These are phyloP conservation scores for Linum lewisii DNA, from an alignment of 345 rosid species.

Conservation along the genomic window DNA sequence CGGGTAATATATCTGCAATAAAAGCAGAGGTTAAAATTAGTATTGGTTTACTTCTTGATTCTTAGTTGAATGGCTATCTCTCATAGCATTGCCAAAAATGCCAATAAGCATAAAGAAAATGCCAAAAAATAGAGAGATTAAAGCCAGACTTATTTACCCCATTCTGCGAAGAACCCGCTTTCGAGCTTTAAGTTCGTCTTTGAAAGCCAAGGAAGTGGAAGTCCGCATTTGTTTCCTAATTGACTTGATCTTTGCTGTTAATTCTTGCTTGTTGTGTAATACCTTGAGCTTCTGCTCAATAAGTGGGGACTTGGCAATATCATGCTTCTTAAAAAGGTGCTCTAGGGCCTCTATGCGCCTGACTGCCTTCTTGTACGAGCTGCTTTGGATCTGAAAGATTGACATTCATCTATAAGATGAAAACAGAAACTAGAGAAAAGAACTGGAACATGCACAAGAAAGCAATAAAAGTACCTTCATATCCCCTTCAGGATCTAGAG, in stretches of 20 bases:
- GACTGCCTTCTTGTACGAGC: slow-evolving; percentile 65
- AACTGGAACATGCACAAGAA: background rate
- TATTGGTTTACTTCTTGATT: too few species aligned
- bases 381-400: slow-evolving; percentile 53
- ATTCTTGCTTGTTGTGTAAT: slow-evolving; percentile 64
- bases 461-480: slow-evolving; percentile 47
- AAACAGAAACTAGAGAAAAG: slow-evolving; percentile 3
- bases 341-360: slow-evolving; percentile 84
- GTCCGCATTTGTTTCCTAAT: slow-evolving; percentile 65
- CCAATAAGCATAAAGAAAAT: background rate
- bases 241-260: slow-evolving; percentile 67
- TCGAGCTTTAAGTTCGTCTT: slow-evolving; percentile 96
- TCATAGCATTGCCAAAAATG: background rate
- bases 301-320: slow-evolving; percentile 81
- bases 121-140: too few species aligned
- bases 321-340: slow-evolving; percentile 74
- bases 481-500: slow-evolving; percentile 77
- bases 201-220: slow-evolving; percentile 77
- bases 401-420: background rate
- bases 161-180: slow-evolving; percentile 91
- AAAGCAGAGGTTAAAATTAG: slow-evolving; percentile 2
- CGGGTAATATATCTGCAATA: slow-evolving; percentile 50
- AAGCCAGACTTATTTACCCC: slow-evolving; percentile 39
- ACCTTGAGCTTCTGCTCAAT: slow-evolving; percentile 71
- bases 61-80: background rate